Conservation (phyloP, 768 basidiomycete genomes). For the Cubamyces lactineus region DNA sequence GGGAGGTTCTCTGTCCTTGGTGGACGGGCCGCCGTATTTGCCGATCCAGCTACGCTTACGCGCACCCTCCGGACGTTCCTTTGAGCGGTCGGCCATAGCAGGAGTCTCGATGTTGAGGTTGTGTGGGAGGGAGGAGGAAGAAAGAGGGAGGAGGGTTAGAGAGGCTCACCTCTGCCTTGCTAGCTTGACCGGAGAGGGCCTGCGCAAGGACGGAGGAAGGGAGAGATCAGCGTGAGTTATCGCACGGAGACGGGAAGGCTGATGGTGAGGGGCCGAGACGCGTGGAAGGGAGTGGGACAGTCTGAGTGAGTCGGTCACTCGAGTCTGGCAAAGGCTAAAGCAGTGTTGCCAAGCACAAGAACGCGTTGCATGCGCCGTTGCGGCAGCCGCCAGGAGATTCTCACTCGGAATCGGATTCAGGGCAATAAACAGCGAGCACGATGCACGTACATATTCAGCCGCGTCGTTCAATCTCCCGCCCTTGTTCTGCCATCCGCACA, state of each 20-base stretch:
- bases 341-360: slow-evolving; percentile 25
- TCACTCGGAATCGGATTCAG: not conserved
- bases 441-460: slow-evolving; percentile 22
- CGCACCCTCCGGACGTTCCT: slow-evolving; percentile 26
- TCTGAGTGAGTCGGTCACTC: not conserved
- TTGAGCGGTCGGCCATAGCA: slow-evolving; percentile 30
- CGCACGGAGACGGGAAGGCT: not conserved
- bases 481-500: slow-evolving; percentile 13
- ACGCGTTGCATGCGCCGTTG: not conserved
- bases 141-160: slow-evolving; percentile 11
- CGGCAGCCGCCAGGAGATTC: not conserved
- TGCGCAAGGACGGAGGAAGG: slow-evolving; percentile 22
- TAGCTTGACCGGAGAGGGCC: slow-evolving; percentile 28
- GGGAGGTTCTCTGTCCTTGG: slow-evolving; percentile 31
- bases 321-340: slow-evolving; percentile 6
- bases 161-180: slow-evolving; percentile 36
- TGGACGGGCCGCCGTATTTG: slow-evolving; percentile 28
- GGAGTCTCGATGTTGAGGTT: slow-evolving; percentile 1
- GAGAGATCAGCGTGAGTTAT: slow-evolving; percentile 3
- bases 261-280: not conserved
- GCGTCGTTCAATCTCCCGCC: slow-evolving; percentile 19
- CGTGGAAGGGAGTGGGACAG: not conserved
- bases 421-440: not conserved
- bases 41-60: slow-evolving; percentile 36
- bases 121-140: not conserved